These are phyloP conservation scores for Bocquillonia castaneifolia DNA, from an alignment of 441 rosid species.

Conservation along the genomic window DNA sequence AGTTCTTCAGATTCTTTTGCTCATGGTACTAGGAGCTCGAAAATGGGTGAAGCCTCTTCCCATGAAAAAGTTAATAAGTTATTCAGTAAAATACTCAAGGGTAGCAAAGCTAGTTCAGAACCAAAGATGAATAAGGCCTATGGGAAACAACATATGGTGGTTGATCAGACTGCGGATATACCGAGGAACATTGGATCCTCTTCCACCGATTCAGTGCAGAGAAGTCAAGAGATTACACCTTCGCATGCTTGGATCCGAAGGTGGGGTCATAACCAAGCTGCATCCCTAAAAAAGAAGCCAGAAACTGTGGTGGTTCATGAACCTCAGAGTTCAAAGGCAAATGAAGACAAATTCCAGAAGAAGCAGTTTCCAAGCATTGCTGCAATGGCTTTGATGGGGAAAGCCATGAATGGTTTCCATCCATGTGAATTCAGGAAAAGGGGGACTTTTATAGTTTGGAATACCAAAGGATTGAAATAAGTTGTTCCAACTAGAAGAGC, in stretches of 20 bases:
- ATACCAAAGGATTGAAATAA: slow-evolving; percentile 32
- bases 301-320: slow-evolving; percentile 30
- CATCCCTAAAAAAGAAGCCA: slow-evolving; percentile 26
- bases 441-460: slow-evolving; percentile 64
- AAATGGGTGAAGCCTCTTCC: slow-evolving; percentile 39
- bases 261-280: slow-evolving; percentile 47
- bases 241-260: slow-evolving; percentile 69
- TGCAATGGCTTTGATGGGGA: slow-evolving; percentile 97
- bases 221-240: slow-evolving; percentile 36
- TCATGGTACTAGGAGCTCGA: slow-evolving; percentile 43
- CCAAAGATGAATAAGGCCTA: slow-evolving; percentile 26
- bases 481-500: slow-evolving; percentile 5
- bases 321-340: slow-evolving; percentile 35
- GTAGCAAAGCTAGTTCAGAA: slow-evolving; percentile 32
- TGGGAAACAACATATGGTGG: slow-evolving; percentile 24
- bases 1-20: slow-evolving; percentile 32
- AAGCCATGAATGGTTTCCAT: slow-evolving; percentile 54
- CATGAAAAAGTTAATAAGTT: slow-evolving; percentile 35
- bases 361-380: slow-evolving; percentile 76
- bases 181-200: slow-evolving; percentile 29
- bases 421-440: slow-evolving; percentile 50
- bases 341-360: slow-evolving; percentile 32
- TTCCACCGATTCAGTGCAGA: slow-evolving; percentile 26
- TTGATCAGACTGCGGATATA: slow-evolving; percentile 24
- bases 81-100: slow-evolving; percentile 34